Evolutionary conservation across 139 green algal genomes (phyloP).

Genomic region (Tetratostichococcus sp.): DNA sequence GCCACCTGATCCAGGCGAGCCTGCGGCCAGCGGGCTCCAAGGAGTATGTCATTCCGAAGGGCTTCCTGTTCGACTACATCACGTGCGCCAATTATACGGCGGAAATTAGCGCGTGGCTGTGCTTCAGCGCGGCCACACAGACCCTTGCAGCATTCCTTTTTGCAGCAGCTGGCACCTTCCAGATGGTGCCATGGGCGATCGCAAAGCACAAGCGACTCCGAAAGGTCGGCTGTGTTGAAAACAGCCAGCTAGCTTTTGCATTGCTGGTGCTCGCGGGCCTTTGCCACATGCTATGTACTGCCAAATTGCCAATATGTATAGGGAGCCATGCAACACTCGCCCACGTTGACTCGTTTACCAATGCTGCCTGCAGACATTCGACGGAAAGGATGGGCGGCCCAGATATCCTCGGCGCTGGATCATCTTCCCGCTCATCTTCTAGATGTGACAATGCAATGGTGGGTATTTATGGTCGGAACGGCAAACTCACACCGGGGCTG

Average conservation of each 20-base stretch:
- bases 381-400: constrained; percentile 81
- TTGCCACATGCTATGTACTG: no score
- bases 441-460: not conserved
- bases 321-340: no score
- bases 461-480: no score
- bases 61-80: constrained; percentile 91
- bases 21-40: constrained; percentile 71
- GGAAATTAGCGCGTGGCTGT: constrained; percentile 87
- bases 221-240: constrained; percentile 76
- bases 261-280: no score
- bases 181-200: constrained; percentile 88
- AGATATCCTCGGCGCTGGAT: constrained; percentile 91
- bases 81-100: constrained; percentile 97
- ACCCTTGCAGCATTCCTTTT: constrained; percentile 78
- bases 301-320: no score
- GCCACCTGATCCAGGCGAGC: constrained; percentile 83
- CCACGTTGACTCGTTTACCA: no score
- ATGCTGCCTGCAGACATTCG: constrained; percentile 77
- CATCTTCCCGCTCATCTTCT: constrained; percentile 90
- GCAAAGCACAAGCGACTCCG: constrained; percentile 87
- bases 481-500: no score
- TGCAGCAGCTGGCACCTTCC: constrained; percentile 62
- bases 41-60: constrained; percentile 83
- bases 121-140: constrained; percentile 82
- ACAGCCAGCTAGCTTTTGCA: no score